Evolutionary conservation across 1,284 basidiomycete genomes (phyloP).

Genomic region (Sanghuangporus baumii): DNA sequence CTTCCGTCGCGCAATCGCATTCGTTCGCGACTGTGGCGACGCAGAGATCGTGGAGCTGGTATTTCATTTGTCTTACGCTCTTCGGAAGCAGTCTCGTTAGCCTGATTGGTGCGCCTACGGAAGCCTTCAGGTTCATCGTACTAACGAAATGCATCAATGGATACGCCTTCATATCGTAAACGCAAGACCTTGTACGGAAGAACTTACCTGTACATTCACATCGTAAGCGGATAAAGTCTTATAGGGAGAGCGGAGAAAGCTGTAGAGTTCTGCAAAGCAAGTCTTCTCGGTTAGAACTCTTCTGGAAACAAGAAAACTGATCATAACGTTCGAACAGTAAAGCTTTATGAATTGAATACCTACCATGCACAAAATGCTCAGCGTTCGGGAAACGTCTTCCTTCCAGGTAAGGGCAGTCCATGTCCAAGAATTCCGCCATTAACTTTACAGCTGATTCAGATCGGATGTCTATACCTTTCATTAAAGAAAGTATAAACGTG

Average conservation of each 20-base stretch:
- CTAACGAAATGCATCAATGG: constrained; percentile 3
- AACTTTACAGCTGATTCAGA: constrained; percentile 80
- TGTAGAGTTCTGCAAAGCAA: constrained; percentile 64
- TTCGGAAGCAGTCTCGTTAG: not conserved
- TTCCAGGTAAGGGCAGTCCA: constrained; percentile 51
- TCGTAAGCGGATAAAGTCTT: constrained; percentile 78
- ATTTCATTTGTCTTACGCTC: not conserved
- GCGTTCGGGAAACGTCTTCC: constrained; percentile 60
- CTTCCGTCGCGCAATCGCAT: not conserved
- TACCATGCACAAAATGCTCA: constrained; percentile 88
- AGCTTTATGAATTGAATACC: constrained; percentile 22
- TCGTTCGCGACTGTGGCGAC: not conserved
- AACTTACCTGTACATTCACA: constrained; percentile 64
- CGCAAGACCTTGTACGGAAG: not conserved
- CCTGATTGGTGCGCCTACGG: not conserved
- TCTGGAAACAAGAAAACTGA: constrained; percentile 11
- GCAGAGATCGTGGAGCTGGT: not conserved
- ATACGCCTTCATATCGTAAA: not conserved
- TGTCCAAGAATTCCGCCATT: constrained; percentile 79
- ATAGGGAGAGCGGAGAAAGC: constrained; percentile 80
- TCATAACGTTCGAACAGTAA: constrained; percentile 18
- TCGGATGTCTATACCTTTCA: constrained; percentile 85
- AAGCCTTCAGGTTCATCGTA: constrained; percentile 11
- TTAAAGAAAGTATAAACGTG: constrained; percentile 76
- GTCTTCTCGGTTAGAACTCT: constrained; percentile 13